phyloP scores from a whole-genome alignment of 306 rosid species.

The Ceratonia siliqua region DNA sequence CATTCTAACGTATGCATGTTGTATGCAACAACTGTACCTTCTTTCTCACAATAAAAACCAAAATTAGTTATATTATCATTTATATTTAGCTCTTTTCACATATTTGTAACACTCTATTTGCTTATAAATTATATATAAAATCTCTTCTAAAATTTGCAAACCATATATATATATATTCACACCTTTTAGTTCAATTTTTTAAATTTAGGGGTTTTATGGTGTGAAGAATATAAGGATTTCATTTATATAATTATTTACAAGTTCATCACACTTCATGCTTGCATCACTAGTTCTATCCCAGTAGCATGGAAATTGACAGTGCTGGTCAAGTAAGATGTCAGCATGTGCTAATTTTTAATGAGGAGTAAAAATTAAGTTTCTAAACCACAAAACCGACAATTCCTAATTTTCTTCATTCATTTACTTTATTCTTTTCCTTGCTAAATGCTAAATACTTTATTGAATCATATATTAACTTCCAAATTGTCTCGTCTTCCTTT shows the following conservation, averaged over 20 bases:
- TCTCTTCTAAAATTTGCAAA: no score
- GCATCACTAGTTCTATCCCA: slow-evolving; percentile 16
- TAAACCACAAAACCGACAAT: not conserved
- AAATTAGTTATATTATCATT: no score
- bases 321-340: slow-evolving; percentile 30
- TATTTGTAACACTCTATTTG: no score
- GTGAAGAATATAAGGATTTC: no score
- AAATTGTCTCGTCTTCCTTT: not conserved
- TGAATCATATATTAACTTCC: not conserved
- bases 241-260: not conserved
- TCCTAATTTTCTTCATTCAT: not conserved
- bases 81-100: no score
- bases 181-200: no score
- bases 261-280: slow-evolving; percentile 27
- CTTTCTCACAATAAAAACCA: not conserved
- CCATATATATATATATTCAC: no score
- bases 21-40: slow-evolving; percentile 35
- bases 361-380: not conserved
- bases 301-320: not conserved
- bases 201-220: no score
- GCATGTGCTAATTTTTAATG: not conserved
- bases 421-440: not conserved
- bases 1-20: slow-evolving; percentile 40
- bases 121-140: no score
- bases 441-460: not conserved